Base-by-base conservation (phyloP, 1,139 yeast species). In the Candida sanyaensis region DNA sequence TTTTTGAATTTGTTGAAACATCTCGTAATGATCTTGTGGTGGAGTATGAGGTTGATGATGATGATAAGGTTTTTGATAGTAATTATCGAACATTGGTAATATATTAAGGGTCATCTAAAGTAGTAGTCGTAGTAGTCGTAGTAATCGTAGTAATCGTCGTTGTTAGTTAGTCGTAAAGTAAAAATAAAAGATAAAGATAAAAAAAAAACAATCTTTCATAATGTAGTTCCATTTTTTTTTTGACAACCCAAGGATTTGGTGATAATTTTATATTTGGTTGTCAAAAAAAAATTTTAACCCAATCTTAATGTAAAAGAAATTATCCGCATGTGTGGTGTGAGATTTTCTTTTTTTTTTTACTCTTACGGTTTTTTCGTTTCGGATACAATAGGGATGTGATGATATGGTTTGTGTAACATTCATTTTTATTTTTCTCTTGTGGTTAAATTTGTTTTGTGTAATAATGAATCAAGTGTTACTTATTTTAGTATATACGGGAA, bases 91-190 rank as follows among this genome's bases (percentile, higher is more conserved):
- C 31, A 52, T 33, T 39, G 60, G 59, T 42, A 57, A 41, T 11
- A 62, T 48, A 46, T 57, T 58, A 34, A 60, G 52, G 34, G 61
- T 46, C 64, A 60, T 60, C 42, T 13, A 23, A 21, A 37, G 37
- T 42, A 34, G 31, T 40, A 23, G 42, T 31, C n/a, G 26, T 44
- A 29, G 36, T 39, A 27, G 37, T 36, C 27, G 29, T 24, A 33
- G 11, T 32, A 32, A 17, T 26, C 13, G 33, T 36, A 34, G 37
- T 12, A 38, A 11, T 12, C 12, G n/a, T 17, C 21, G 21, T 17
- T 2, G 21, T 17, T 17, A 17, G 21, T 17, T 17, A 17, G 21
- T 17, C 21, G 21, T 17, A 8, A 32, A 32, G 37, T 10, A 32
- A 33, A 41, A 12, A 2, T 5, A 6, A 36, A 30, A 39, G 9